These are phyloP conservation scores for Backusella morwellensis DNA, from an alignment of 192 early-diverging fungal genomes.

Conservation along the genomic window DNA sequence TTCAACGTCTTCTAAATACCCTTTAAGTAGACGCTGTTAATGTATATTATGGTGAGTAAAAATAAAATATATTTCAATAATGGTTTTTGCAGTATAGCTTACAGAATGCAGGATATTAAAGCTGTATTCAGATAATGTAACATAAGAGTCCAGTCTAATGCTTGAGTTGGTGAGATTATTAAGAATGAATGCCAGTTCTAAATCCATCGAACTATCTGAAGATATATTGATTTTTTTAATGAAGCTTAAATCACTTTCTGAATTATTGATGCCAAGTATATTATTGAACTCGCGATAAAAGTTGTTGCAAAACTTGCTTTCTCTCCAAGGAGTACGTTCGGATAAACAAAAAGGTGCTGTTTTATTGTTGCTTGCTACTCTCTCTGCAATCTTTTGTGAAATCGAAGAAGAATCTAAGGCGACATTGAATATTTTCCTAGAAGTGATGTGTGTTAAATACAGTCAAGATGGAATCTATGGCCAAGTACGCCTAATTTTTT, in stretches of 20 bases:
- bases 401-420: not conserved
- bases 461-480: not conserved
- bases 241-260: not conserved
- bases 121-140: conserved; percentile 16
- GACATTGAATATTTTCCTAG: not conserved
- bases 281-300: not conserved
- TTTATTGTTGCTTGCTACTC: not conserved
- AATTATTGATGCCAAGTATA: not conserved
- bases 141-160: not conserved
- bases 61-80: not conserved
- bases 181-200: not conserved
- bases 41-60: not conserved
- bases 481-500: not conserved
- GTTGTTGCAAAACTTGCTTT: not conserved
- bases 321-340: not conserved
- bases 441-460: not conserved
- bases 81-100: not conserved
- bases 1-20: conserved; percentile 4
- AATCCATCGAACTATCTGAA: not conserved
- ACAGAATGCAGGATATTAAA: conserved; percentile 20
- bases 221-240: conserved; percentile 11
- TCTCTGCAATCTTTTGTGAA: not conserved
- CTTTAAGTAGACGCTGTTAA: conserved; percentile 17
- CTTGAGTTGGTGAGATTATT: not conserved
- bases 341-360: not conserved